Evolutionary conservation across 352 stramenopile genomes (phyloP), one percentile per base, ranked within the genome.

Genomic region (Globisporangium nunn): DNA sequence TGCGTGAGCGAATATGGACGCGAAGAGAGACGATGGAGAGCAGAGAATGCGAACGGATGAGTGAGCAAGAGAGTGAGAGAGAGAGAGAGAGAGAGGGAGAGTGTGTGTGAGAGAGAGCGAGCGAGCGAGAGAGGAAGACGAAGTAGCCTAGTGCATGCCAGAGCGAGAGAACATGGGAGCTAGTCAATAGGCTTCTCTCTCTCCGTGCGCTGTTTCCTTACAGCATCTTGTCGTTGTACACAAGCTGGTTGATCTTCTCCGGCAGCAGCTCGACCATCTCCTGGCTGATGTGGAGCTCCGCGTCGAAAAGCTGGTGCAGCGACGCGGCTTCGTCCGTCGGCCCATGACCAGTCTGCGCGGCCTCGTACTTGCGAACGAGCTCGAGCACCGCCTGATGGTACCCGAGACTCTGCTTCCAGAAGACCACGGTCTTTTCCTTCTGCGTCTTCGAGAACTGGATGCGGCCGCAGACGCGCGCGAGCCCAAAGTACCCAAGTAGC

Each of bases 171-270:
- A 33, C 44, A n/a, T 12, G 44, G 8, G 17, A 49, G n/a, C 29
- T 7, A 35, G 46, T 50, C 17, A 17, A 47, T 8, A n/a, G 12
- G 6, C n/a, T 31, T 50, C 43, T 10, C 23, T 31, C 18, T n/a
- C 23, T 23, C 11, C 30, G 11, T 40, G 0, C 46, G 23, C 23
- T 18, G 8, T 37, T 10, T 31, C 30, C 14, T 54, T 11, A 54
- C 3, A 88, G 62, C 4, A 68, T 58, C 39, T 71, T 78, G 56
- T 75, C 74, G 56, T 85, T 81, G 66, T 85, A 89, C 56, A 87
- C 70, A 50, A 88, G 68, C 52, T 87, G 78, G 60, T 89, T 86
- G 66, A 91, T 88, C 61, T 89, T 89, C 58, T 89, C 78, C 0
- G 81, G 81, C 39, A 91, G 60, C 43, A 91, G 48, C 53, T 75